phyloP scores from a whole-genome alignment of 108 stramenopile genomes.

The Cyclotella kingstonii region DNA sequence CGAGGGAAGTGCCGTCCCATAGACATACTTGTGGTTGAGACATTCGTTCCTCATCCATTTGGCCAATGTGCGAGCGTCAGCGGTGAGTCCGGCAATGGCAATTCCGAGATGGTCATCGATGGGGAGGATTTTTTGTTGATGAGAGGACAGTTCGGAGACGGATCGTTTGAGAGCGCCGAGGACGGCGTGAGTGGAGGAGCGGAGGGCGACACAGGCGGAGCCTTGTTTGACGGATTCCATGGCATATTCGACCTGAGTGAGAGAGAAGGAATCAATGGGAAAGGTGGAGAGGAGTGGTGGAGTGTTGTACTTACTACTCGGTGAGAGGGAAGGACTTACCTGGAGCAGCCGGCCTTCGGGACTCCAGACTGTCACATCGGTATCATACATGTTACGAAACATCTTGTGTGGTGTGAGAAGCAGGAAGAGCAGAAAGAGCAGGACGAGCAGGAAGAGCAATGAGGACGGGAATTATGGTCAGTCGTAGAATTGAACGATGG shows the following conservation, averaged over 20 bases:
- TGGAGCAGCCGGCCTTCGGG: slow-evolving; percentile 98
- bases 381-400: slow-evolving; percentile 99
- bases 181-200: slow-evolving; percentile 83
- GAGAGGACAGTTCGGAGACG: slow-evolving; percentile 92
- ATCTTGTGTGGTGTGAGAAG: no score
- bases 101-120: slow-evolving; percentile 98
- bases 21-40: slow-evolving; percentile 97
- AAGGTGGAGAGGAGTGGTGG: not conserved
- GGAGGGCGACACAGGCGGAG: slow-evolving; percentile 91
- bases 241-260: slow-evolving; percentile 92
- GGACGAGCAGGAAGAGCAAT: no score
- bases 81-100: slow-evolving; percentile 96
- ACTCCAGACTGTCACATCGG: slow-evolving; percentile 99
- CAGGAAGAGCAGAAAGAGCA: no score
- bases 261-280: not conserved
- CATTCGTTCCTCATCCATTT: slow-evolving; percentile 98
- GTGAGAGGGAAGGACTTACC: slow-evolving; percentile 49
- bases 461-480: no score
- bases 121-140: slow-evolving; percentile 96
- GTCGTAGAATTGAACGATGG: no score
- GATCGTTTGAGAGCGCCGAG: slow-evolving; percentile 94
- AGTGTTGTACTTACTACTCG: not conserved
- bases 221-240: slow-evolving; percentile 99
- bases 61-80: slow-evolving; percentile 94
- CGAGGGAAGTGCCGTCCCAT: slow-evolving; percentile 88